A percentile compares a stretch with the other conserved stretches of the same genome.
phyloP scores from a whole-genome alignment of 306 rosid species.

The Ormosia emarginata region DNA sequence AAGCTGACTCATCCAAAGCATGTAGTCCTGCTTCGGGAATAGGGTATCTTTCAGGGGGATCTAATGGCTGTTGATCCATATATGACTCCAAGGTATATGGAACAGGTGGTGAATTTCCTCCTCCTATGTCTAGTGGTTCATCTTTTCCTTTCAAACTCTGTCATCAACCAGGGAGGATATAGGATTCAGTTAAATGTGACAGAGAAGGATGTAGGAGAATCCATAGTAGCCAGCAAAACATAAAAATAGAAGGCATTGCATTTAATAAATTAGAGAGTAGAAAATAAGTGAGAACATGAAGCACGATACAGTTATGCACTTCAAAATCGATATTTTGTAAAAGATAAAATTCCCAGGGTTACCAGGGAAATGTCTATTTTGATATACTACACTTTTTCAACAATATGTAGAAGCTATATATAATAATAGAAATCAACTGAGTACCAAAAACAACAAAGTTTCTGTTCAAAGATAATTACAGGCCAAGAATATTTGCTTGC shows the following conservation, averaged over 20 bases:
- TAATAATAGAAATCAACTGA: neutral
- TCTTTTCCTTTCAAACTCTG: conserved; percentile 73
- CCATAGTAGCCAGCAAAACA: neutral
- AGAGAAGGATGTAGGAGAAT: neutral
- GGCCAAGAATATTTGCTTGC: neutral
- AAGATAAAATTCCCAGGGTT: neutral
- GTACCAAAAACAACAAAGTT: neutral
- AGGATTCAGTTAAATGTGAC: neutral
- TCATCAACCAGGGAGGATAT: neutral
- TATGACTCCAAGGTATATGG: conserved; percentile 54
- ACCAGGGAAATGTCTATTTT: neutral
- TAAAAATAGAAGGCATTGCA: neutral
- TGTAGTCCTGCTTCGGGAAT: conserved; percentile 43
- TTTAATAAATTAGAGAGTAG: neutral
- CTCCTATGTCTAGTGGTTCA: conserved; percentile 25
- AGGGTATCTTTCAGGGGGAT: conserved; percentile 64
- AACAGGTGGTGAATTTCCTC: conserved; percentile 34
- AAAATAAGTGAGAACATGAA: neutral
- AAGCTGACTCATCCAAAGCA: conserved; percentile 24
- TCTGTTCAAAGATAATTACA: neutral
- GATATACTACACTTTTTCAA: neutral
- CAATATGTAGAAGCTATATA: neutral
- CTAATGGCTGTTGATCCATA: conserved; percentile 30
- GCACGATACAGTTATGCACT: neutral
- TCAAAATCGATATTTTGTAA: neutral